These are phyloP conservation scores for Boletus vinaceobasis DNA, from an alignment of 768 basidiomycete genomes.

Conservation along the genomic window DNA sequence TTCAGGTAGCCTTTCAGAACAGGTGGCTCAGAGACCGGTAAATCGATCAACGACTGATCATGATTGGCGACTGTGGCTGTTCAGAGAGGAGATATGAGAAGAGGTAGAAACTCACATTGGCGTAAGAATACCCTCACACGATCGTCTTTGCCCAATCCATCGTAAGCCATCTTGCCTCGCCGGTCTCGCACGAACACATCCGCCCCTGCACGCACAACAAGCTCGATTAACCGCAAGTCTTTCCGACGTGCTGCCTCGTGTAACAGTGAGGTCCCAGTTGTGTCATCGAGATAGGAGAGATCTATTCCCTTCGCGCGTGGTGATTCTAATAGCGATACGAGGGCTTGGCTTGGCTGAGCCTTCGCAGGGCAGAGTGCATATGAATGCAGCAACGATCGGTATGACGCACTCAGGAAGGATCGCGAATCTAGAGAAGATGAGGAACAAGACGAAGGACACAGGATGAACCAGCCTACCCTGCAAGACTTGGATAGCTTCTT, in stretches of 20 bases:
- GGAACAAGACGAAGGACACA: neutral
- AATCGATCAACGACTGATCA: slow-evolving; percentile 65
- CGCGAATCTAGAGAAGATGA: slow-evolving; percentile 61
- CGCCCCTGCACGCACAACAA: slow-evolving; percentile 81
- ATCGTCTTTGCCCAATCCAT: slow-evolving; percentile 74
- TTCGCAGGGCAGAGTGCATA: slow-evolving; percentile 64
- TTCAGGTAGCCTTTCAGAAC: slow-evolving; percentile 74
- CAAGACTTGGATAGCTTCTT: slow-evolving; percentile 62
- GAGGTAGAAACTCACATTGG: slow-evolving; percentile 58
- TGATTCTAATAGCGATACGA: slow-evolving; percentile 59
- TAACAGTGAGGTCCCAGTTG: slow-evolving; percentile 72
- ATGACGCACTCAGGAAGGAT: slow-evolving; percentile 68
- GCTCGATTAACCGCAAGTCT: slow-evolving; percentile 77
- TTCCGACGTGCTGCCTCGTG: slow-evolving; percentile 85
- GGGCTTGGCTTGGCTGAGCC: slow-evolving; percentile 39
- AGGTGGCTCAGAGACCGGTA: slow-evolving; percentile 51
- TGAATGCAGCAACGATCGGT: slow-evolving; percentile 65
- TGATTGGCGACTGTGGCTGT: slow-evolving; percentile 64
- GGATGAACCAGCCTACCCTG: slow-evolving; percentile 47
- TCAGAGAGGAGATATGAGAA: neutral
- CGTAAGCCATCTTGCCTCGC: slow-evolving; percentile 65
- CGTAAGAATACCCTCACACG: slow-evolving; percentile 76
- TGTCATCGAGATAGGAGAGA: slow-evolving; percentile 75
- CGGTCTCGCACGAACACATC: slow-evolving; percentile 86
- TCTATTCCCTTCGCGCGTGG: slow-evolving; percentile 71